Percentiles rank a stretch among this genome's conserved stretches.
phyloP scores from a whole-genome alignment of 176 grass and related monocot species.

The Phragmites australis region DNA sequence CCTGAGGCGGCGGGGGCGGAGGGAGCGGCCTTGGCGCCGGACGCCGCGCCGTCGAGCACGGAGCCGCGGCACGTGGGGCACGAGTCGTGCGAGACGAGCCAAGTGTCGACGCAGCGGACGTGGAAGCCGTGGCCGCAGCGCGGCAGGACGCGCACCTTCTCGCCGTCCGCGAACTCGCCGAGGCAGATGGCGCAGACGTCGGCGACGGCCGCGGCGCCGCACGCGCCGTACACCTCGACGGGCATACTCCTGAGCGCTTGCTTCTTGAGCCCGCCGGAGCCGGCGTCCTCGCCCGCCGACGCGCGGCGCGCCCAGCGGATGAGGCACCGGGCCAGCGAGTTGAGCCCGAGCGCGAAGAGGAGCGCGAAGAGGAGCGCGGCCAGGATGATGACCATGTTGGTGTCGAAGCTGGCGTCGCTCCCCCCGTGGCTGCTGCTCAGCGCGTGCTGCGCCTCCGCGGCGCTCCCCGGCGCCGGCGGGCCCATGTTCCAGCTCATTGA shows the following conservation, averaged over 20 bases:
- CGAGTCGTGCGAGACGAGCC: slow-evolving; percentile 72
- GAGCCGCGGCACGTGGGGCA: slow-evolving; percentile 83
- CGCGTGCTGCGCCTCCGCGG: slow-evolving; percentile 34
- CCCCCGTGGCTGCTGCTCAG: slow-evolving; percentile 38
- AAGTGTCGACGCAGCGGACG: slow-evolving; percentile 82
- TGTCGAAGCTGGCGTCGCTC: slow-evolving; percentile 73
- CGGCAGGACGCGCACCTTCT: slow-evolving; percentile 81
- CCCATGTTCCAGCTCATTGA: slow-evolving; percentile 51
- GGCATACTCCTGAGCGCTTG: slow-evolving; percentile 67
- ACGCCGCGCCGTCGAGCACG: slow-evolving; percentile 40
- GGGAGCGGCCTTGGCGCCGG: not conserved
- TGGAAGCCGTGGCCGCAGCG: slow-evolving; percentile 82
- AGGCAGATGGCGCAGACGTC: slow-evolving; percentile 93
- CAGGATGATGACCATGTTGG: slow-evolving; percentile 96
- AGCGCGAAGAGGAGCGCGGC: slow-evolving; percentile 80
- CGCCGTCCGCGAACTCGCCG: slow-evolving; percentile 79
- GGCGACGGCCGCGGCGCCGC: slow-evolving; percentile 33
- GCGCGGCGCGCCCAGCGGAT: slow-evolving; percentile 59
- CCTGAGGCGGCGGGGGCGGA: not conserved
- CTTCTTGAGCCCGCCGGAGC: slow-evolving; percentile 52
- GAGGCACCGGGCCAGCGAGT: slow-evolving; percentile 63
- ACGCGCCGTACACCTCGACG: slow-evolving; percentile 66
- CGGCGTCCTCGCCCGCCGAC: not conserved
- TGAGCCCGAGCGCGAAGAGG: slow-evolving; percentile 73
- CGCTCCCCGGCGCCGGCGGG: slow-evolving; percentile 26